phyloP scores from a whole-genome alignment of 805 yeast genomes.

The Starmerella stellata region DNA sequence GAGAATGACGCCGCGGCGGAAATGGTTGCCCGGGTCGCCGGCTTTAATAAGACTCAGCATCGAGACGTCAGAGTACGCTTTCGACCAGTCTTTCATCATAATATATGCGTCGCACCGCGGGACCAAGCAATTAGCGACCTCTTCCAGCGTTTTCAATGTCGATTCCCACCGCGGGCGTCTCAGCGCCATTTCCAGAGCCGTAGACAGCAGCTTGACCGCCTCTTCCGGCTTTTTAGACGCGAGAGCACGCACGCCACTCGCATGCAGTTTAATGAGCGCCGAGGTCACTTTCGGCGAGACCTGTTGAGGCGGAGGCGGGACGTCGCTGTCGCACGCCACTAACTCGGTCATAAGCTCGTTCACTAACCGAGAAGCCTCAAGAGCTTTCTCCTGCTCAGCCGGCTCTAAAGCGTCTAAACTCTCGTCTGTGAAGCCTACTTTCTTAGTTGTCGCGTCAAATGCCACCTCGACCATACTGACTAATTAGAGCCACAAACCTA shows the following conservation, averaged over 20 bases:
- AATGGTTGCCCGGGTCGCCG: constrained; percentile 21
- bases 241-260: constrained; percentile 20
- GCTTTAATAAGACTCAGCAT: constrained; percentile 22
- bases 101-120: constrained; percentile 27
- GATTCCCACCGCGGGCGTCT: constrained; percentile 28
- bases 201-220: constrained; percentile 22
- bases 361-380: constrained; percentile 14
- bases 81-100: constrained; percentile 22
- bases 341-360: constrained; percentile 22
- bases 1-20: background rate
- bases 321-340: constrained; percentile 19
- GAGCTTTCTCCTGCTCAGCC: constrained; percentile 8
- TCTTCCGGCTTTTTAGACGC: constrained; percentile 20
- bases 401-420: constrained; percentile 2
- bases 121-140: constrained; percentile 20
- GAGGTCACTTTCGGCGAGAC: constrained; percentile 17
- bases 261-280: constrained; percentile 23
- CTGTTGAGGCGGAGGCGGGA: constrained; percentile 25
- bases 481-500: no score
- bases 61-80: constrained; percentile 25
- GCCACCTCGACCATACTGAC: constrained; percentile 8
- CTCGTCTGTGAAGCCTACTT: constrained; percentile 4
- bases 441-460: constrained; percentile 10
- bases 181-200: constrained; percentile 27
- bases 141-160: constrained; percentile 21